Evolutionary conservation across 768 basidiomycete genomes (phyloP).

Genomic region (Auriscalpium vulgare): DNA sequence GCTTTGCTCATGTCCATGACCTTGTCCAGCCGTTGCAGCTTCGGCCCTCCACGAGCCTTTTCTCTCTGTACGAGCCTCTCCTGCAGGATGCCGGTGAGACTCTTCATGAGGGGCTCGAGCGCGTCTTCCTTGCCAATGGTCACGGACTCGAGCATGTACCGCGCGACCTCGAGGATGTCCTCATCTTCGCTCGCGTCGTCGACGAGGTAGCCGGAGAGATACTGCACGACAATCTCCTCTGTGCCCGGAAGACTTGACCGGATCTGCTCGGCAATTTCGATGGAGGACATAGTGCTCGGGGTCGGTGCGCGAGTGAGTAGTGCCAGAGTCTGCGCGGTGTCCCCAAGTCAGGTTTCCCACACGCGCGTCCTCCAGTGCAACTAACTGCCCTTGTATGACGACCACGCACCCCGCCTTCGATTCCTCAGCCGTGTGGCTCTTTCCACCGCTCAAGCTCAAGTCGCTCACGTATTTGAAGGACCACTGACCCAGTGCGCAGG

Average conservation of each 20-base stretch:
- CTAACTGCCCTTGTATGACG: too few species aligned
- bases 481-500: too few species aligned
- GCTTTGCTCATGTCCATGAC: conserved; percentile 85
- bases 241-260: conserved; percentile 61
- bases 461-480: too few species aligned
- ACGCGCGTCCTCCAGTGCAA: too few species aligned
- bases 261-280: conserved; percentile 77
- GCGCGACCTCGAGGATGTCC: conserved; percentile 72
- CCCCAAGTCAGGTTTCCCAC: too few species aligned
- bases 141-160: conserved; percentile 69
- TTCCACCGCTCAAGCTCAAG: too few species aligned
- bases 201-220: conserved; percentile 80
- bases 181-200: conserved; percentile 88
- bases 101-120: conserved; percentile 59
- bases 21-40: conserved; percentile 71
- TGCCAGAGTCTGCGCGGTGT: too few species aligned
- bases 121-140: conserved; percentile 51
- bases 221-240: conserved; percentile 81
- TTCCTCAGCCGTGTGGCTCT: too few species aligned
- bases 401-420: too few species aligned
- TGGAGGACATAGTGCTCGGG: conserved; percentile 44
- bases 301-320: too few species aligned
- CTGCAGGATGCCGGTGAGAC: conserved; percentile 54
- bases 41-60: conserved; percentile 48
- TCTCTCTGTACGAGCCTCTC: conserved; percentile 54